Evolutionary conservation across 192 early-diverging fungal genomes (phyloP), one percentile per base, ranked within the genome.

Genomic region (Podila clonocystis): DNA sequence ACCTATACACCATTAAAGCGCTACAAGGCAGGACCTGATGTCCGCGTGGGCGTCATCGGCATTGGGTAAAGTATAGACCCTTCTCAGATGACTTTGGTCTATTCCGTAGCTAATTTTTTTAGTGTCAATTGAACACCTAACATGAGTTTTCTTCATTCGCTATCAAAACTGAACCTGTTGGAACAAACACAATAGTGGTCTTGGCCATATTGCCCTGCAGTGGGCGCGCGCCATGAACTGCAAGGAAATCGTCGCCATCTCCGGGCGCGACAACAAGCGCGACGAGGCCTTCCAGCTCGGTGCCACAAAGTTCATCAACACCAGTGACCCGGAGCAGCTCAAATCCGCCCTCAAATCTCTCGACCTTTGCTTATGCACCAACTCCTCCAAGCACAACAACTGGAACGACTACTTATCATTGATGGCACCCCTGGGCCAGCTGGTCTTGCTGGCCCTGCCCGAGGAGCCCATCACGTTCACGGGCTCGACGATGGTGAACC

Each of bases 201-300:
- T 93, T 28, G 91, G 91, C 3, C 91, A 92, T 61, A 72, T 91
- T 48, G 92, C 80, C 17, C 78, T 93, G 22, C 91, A 93, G 75
- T 93, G 85, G 71, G 90, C 89, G 20, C 22, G 45, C 12, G 62
- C 63, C 11, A 87, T 86, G 5, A 82, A 85, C 11, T 82, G 85
- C 9, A 68, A 62, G n/a, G 83, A 86, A 50, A 85, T 91, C 15
- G 57, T 84, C 24, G 90, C 87, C 0, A 83, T 93, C 20, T 91
- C 91, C 41, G 45, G 59, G 15, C 65, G 74, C 20, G 50, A 58
- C n/a, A 84, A 57, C 68, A 93, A 93, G 71, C 70, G 80, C 34
- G 82, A 87, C 31, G 82, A 91, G 73, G 83, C 87, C 12, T 63
- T 72, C 9, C 65, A 82, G 49, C 89, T 93, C 5, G 91, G 91